Conservation (phyloP, 2,329 filamentous ascomycete species). For the Fusarium duplospermum region DNA sequence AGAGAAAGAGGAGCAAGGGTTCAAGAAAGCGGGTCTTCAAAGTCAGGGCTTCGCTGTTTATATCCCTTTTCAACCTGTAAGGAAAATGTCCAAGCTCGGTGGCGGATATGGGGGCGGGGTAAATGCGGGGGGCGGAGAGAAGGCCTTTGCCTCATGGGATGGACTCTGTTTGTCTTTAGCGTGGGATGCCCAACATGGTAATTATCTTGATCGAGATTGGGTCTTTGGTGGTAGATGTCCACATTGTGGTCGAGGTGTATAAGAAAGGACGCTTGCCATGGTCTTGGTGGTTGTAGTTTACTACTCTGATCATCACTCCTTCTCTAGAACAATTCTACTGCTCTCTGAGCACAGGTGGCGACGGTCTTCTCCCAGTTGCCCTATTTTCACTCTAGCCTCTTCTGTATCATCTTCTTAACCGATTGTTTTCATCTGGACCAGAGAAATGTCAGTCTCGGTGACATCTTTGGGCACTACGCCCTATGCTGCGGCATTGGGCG, state of each 20-base stretch:
- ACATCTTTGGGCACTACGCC: slow-evolving; percentile 25
- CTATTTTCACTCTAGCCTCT: background rate
- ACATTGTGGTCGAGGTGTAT: background rate
- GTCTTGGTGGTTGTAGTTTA: background rate
- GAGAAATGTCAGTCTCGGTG: slow-evolving; percentile 8
- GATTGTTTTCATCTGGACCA: background rate
- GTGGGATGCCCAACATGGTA: background rate
- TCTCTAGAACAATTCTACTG: background rate
- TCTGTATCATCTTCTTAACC: background rate
- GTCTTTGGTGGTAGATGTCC: background rate
- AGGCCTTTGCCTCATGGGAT: background rate
- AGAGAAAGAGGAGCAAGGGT: background rate
- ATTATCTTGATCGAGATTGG: slow-evolving; percentile 1
- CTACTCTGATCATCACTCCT: background rate
- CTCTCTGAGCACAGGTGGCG: background rate
- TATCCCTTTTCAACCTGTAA: slow-evolving; percentile 31
- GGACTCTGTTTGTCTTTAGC: background rate
- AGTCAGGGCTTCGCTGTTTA: slow-evolving; percentile 27
- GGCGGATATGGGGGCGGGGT: slow-evolving; percentile 2
- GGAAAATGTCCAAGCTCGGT: slow-evolving; percentile 25
- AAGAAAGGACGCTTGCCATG: slow-evolving; percentile 1
- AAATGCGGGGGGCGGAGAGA: slow-evolving; percentile 11
- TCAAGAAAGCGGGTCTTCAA: slow-evolving; percentile 9
- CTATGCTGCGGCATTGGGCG: slow-evolving; percentile 24
- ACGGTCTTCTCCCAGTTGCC: background rate